These are phyloP conservation scores for Neoboletus subvelutipes DNA, from an alignment of 768 basidiomycete genomes.

Conservation along the genomic window DNA sequence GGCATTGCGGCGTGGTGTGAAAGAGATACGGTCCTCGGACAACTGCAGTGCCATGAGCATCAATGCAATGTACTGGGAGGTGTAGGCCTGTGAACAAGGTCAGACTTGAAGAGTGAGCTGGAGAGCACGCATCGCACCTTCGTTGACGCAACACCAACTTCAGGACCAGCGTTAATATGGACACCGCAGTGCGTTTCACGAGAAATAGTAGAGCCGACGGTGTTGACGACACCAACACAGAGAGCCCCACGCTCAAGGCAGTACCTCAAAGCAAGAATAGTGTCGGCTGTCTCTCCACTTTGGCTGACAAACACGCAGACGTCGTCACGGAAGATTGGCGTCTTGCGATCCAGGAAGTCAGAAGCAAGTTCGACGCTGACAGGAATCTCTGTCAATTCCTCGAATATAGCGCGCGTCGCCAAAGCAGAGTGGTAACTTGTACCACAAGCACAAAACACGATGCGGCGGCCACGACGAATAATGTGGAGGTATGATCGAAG, in stretches of 20 bases:
- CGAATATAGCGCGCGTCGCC: slow-evolving; percentile 96
- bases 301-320: slow-evolving; percentile 96
- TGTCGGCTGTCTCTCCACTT: slow-evolving; percentile 98
- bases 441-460: slow-evolving; percentile 98
- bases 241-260: slow-evolving; percentile 96
- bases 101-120: not conserved
- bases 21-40: slow-evolving; percentile 94
- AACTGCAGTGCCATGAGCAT: slow-evolving; percentile 99
- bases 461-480: slow-evolving; percentile 90
- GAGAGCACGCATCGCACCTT: slow-evolving; percentile 51
- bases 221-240: slow-evolving; percentile 97
- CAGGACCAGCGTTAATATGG: slow-evolving; percentile 98
- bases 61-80: slow-evolving; percentile 97
- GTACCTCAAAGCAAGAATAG: slow-evolving; percentile 93
- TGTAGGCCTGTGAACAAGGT: slow-evolving; percentile 69
- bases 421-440: slow-evolving; percentile 97
- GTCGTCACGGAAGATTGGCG: slow-evolving; percentile 99
- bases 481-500: slow-evolving; percentile 93
- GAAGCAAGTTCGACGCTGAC: slow-evolving; percentile 96
- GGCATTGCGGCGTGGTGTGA: slow-evolving; percentile 84
- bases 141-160: slow-evolving; percentile 98
- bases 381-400: slow-evolving; percentile 98
- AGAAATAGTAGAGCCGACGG: slow-evolving; percentile 95
- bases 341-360: slow-evolving; percentile 98
- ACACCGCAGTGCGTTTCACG: slow-evolving; percentile 99